Conservation (phyloP, 2,329 filamentous ascomycete species). For the Neofusicoccum cordaticola region DNA sequence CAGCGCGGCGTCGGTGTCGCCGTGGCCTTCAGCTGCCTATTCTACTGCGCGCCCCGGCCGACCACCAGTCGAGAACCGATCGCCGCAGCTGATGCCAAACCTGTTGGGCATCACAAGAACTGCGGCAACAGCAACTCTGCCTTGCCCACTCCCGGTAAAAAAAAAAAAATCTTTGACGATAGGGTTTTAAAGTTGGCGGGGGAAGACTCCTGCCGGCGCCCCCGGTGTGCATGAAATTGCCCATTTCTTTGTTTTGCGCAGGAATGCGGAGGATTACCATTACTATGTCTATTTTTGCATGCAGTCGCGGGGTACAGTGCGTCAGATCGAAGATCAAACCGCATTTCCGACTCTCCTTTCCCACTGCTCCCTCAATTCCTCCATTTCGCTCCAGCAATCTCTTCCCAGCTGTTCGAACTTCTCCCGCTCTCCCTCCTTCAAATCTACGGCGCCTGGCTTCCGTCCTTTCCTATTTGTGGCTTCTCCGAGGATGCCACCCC, state of each 20-base stretch:
- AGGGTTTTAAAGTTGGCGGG: not conserved
- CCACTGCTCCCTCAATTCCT: conserved; percentile 67
- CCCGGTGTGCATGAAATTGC: not conserved
- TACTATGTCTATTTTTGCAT: not conserved
- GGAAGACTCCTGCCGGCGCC: not conserved
- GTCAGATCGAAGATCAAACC: conserved; percentile 3
- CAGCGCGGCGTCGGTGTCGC: not conserved
- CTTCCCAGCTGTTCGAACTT: conserved; percentile 63
- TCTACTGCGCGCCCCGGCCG: not conserved
- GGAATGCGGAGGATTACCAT: conserved; percentile 4
- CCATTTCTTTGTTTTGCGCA: not conserved
- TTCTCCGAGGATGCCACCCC: conserved; percentile 56
- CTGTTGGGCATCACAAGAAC: not conserved
- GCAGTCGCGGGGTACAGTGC: not conserved
- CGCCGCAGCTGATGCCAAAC: not conserved
- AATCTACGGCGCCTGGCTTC: conserved; percentile 55
- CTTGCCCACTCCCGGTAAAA: not conserved
- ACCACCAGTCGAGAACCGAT: not conserved
- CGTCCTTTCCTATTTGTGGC: conserved; percentile 49
- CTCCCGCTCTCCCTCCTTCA: conserved; percentile 59
- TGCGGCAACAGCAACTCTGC: not conserved
- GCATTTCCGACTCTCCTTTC: conserved; percentile 40
- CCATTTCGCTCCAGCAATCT: conserved; percentile 67
- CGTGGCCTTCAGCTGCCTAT: not conserved
- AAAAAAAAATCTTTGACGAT: not conserved